Conservation (phyloP, 2,329 filamentous ascomycete species). For the Fusarium concolor region DNA sequence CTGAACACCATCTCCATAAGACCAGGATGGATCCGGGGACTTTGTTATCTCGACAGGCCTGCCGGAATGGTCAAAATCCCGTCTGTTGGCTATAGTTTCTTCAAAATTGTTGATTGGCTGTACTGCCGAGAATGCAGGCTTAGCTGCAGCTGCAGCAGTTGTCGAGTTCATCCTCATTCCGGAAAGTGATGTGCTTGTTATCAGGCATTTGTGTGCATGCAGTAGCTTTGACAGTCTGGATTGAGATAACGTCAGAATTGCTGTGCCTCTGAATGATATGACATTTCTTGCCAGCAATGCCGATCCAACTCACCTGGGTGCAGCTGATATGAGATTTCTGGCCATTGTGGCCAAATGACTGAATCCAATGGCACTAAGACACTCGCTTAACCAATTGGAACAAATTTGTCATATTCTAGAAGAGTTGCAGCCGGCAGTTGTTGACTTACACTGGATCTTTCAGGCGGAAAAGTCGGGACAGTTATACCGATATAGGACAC, state of each 20-base stretch:
- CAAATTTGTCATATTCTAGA: neutral
- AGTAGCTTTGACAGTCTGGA: neutral
- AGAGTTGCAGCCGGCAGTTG: neutral
- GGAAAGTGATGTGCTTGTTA: neutral
- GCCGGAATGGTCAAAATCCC: constrained; percentile 42
- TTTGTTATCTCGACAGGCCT: constrained; percentile 44
- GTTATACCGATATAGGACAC: constrained; percentile 21
- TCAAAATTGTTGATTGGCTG: constrained; percentile 41
- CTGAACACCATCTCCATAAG: constrained; percentile 53
- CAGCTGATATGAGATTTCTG: neutral
- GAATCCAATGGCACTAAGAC: neutral
- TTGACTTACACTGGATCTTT: neutral
- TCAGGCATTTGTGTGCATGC: neutral
- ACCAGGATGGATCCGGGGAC: constrained; percentile 61
- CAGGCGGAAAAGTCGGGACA: constrained; percentile 4
- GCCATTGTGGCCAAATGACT: neutral
- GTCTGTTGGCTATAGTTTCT: constrained; percentile 38
- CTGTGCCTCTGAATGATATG: neutral
- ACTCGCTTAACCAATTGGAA: neutral
- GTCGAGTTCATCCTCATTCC: constrained; percentile 27
- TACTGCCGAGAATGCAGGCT: constrained; percentile 41
- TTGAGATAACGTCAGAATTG: neutral
- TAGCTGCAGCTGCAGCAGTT: constrained; percentile 15
- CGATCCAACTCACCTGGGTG: neutral
- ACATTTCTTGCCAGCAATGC: neutral